phyloP scores from a whole-genome alignment of 257 asterid species.

The Leptodermis oblonga region DNA sequence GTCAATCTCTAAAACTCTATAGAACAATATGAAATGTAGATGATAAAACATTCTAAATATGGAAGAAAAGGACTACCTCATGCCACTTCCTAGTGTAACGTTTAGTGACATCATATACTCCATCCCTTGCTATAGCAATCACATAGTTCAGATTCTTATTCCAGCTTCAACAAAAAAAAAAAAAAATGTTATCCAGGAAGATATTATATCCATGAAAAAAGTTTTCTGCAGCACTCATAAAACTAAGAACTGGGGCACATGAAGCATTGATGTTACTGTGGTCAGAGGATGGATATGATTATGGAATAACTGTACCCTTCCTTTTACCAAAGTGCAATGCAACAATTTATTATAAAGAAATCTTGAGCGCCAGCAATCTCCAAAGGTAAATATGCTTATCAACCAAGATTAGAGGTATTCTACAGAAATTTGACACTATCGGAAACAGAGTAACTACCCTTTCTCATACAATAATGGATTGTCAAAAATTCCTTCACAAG shows the following conservation, averaged over 20 bases:
- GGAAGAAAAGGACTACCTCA: slow-evolving; percentile 44
- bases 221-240: background rate
- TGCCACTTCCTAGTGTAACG: slow-evolving; percentile 93
- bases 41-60: background rate
- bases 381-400: background rate
- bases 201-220: background rate
- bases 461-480: slow-evolving; percentile 86
- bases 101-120: slow-evolving; percentile 89
- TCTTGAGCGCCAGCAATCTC: background rate
- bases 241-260: background rate
- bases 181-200: background rate
- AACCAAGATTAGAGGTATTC: background rate
- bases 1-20: background rate
- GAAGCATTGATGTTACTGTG: background rate
- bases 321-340: background rate
- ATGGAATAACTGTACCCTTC: background rate
- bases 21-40: slow-evolving; percentile 4
- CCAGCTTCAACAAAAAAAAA: slow-evolving; percentile 59
- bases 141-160: slow-evolving; percentile 68
- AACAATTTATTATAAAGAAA: background rate
- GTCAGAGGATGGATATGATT: background rate
- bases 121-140: slow-evolving; percentile 72
- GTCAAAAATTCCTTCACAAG: slow-evolving; percentile 95
- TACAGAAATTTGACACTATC: background rate
- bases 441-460: slow-evolving; percentile 55